phyloP scores from a whole-genome alignment of 345 rosid genomes.

The Eucalyptus pumila region DNA sequence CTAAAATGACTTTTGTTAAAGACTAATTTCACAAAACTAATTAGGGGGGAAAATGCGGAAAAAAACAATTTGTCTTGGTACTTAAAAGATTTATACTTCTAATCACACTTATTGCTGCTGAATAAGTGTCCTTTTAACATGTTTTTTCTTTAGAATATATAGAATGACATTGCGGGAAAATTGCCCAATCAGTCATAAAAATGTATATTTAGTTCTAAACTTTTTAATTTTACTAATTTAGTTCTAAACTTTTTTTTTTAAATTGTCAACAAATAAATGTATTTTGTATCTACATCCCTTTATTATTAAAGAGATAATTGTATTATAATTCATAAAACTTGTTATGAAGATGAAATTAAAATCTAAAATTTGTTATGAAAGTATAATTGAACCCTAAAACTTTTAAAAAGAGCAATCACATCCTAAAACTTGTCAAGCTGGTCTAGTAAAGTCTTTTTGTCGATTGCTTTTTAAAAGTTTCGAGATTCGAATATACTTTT shows the following conservation, averaged over 20 bases:
- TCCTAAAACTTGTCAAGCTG: accelerated
- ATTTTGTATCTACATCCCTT: neutral
- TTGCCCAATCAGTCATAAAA: accelerated
- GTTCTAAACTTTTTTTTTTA: accelerated
- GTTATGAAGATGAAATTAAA: neutral
- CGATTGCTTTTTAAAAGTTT: accelerated
- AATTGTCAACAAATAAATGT: too few relatives aligned
- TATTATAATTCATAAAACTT: too few relatives aligned
- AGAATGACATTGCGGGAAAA: neutral
- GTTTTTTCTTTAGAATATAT: neutral
- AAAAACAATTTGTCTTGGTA: neutral
- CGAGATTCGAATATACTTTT: accelerated
- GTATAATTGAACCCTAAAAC: accelerated
- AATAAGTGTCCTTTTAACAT: neutral
- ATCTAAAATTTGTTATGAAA: accelerated
- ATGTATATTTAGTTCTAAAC: accelerated
- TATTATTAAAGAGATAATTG: neutral
- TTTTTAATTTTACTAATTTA: too few relatives aligned
- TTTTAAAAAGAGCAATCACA: too few relatives aligned
- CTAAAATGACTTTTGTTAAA: neutral
- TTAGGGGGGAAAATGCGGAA: neutral
- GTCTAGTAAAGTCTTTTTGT: accelerated
- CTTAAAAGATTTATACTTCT: neutral
- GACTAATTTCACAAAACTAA: neutral
- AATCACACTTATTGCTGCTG: neutral